Conservation (phyloP, 805 yeast species). For the Candida corydali region DNA sequence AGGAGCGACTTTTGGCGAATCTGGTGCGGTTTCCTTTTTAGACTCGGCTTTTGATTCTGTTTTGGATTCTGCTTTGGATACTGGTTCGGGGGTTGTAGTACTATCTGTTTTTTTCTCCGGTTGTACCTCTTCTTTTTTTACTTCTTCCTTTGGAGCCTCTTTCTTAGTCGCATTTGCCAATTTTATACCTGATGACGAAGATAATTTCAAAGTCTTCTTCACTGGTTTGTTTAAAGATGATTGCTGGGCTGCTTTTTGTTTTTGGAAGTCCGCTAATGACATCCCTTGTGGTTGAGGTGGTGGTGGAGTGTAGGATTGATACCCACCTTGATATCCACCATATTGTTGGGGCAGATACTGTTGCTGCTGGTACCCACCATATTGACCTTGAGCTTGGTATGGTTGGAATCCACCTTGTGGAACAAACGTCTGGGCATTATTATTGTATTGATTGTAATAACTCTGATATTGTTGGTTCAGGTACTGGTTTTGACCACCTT, state of each 20-base stretch:
- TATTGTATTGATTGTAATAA: constrained; percentile 40
- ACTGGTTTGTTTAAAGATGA: constrained; percentile 50
- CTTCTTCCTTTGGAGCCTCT: constrained; percentile 20
- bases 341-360: constrained; percentile 18
- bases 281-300: constrained; percentile 33
- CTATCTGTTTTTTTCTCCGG: constrained; percentile 13
- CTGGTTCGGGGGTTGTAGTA: constrained; percentile 19
- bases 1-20: constrained; percentile 17
- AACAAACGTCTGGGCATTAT: constrained; percentile 45
- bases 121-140: constrained; percentile 17
- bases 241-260: constrained; percentile 49
- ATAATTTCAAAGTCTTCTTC: constrained; percentile 65
- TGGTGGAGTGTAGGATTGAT: constrained; percentile 17
- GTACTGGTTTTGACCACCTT: constrained; percentile 11
- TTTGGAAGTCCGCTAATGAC: constrained; percentile 80
- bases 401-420: constrained; percentile 27
- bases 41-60: constrained; percentile 13
- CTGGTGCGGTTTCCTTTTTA: too few species aligned
- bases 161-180: constrained; percentile 48
- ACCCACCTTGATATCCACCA: constrained; percentile 17
- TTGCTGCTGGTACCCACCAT: constrained; percentile 15
- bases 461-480: constrained; percentile 11
- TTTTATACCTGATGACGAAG: constrained; percentile 62
- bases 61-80: constrained; percentile 16
- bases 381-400: constrained; percentile 8